Conservation (phyloP, 306 rosid species). For the Betula pendula region DNA sequence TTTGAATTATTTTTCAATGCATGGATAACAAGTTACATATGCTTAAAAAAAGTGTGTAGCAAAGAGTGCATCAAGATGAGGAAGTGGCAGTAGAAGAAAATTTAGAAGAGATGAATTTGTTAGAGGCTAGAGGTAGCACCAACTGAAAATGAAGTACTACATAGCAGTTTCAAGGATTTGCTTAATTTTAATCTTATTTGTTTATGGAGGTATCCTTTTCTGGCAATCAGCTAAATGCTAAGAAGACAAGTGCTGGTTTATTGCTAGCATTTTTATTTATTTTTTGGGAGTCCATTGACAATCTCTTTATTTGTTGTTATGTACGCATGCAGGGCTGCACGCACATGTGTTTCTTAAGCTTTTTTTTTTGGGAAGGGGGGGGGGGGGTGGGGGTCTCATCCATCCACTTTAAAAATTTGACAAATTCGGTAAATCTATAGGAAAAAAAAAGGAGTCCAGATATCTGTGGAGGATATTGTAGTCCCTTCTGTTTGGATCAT, state of each 20-base stretch:
- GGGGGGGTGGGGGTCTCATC: not conserved
- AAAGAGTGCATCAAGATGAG: not conserved
- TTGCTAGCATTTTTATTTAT: not conserved
- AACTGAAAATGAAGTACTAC: not conserved
- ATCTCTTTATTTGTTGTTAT: not conserved
- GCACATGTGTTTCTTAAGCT: too few relatives aligned
- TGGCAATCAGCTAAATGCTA: not conserved
- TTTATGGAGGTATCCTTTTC: not conserved
- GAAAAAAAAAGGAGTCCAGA: not conserved
- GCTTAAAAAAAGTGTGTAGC: too few relatives aligned
- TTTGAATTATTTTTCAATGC: not conserved
- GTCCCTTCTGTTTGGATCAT: constrained; percentile 4
- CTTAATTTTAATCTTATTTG: not conserved
- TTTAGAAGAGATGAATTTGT: not conserved
- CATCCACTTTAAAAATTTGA: constrained; percentile 1
- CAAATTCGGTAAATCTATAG: not conserved
- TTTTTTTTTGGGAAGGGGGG: not conserved
- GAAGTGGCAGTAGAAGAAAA: not conserved
- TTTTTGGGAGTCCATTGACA: not conserved
- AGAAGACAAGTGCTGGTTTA: not conserved
- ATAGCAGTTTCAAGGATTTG: not conserved
- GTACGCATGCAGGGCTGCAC: too few relatives aligned
- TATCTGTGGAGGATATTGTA: not conserved
- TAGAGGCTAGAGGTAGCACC: not conserved
- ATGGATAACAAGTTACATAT: not conserved